Evolutionary conservation across 371 early-diverging fungal species (phyloP).

Genomic region (Smittium culicis): DNA sequence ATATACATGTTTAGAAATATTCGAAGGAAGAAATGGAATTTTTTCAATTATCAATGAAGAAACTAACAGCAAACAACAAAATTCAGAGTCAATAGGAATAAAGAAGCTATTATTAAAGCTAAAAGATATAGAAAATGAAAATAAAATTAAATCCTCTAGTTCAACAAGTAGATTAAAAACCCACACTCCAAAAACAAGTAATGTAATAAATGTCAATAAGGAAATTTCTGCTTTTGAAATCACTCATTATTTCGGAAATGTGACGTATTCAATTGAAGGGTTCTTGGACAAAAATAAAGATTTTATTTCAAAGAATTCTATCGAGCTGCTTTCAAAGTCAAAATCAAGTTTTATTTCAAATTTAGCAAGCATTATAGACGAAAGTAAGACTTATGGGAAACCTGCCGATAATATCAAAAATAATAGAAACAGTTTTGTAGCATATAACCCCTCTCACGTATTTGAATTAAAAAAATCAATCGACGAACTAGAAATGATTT

Average conservation of each 20-base stretch:
- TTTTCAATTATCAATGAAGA: conserved; percentile 92
- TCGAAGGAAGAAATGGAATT: conserved; percentile 92
- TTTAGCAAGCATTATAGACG: too few species aligned
- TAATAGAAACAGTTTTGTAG: too few species aligned
- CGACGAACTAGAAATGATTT: conserved; percentile 81
- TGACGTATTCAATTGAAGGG: conserved; percentile 77
- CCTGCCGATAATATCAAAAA: too few species aligned
- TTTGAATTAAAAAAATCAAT: conserved; percentile 77
- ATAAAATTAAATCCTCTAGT: too few species aligned
- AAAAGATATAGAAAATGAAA: neutral
- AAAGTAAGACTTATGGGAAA: too few species aligned
- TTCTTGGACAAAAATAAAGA: conserved; percentile 99
- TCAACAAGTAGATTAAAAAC: too few species aligned
- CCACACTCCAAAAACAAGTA: too few species aligned
- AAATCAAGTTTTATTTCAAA: too few species aligned
- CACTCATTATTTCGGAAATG: conserved; percentile 82
- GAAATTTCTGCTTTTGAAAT: conserved; percentile 59
- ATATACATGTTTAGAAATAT: too few species aligned
- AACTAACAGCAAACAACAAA: conserved; percentile 76
- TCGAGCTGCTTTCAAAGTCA: conserved; percentile 17
- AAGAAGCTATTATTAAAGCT: too few species aligned
- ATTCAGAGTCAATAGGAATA: conserved; percentile 67
- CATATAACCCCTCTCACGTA: conserved; percentile 71
- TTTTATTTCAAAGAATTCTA: conserved; percentile 61
- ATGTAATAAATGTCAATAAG: too few species aligned